Evolutionary conservation across 805 yeast genomes (phyloP), one percentile per base, ranked within the genome.

Genomic region (Cyberlindnera euphorbiiphila): DNA sequence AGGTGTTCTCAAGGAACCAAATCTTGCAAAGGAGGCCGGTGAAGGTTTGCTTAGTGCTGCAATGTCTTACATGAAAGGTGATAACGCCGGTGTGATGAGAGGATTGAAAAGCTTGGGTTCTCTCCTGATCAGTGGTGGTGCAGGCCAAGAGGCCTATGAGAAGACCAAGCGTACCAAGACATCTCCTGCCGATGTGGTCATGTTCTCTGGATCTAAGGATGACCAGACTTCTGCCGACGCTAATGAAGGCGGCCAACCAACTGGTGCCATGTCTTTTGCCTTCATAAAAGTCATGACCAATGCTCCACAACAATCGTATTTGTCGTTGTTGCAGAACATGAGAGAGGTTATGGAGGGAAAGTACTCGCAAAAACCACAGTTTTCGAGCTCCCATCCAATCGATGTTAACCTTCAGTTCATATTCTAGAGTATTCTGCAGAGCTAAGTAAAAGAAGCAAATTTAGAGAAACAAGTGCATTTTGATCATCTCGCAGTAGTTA

Each of bases 261-360:
- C 93, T 0, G 95, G 95, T 40, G 95, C 95, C 4, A 81, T 85
- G 85, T 80, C 88, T 17, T 83, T 76, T 62, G 81, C 94, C 1
- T 84, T 86, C 51, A 68, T 84, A 31, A 67, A 69, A 43, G 89
- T 83, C 8, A 61, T 85, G 66, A 50, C 62, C 18, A 64, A 68
- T 33, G 74, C 77, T 52, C 80, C 85, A 7, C 69, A 72, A 48
- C 93, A 84, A 61, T 69, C 81, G 15, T 86, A 81, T 53, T 52
- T 85, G 38, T 69, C 85, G 4, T 64, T 86, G 41, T 64, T 86
- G 57, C 82, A 84, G 59, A 76, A 78, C 45, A 78, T 83, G 74
- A 71, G 96, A 54, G 56, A 66, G 21, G 74, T 76, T 28, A 68
- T 86, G 65, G 54, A 65, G 15, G 71, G 71, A 0, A 81, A 78